Evolutionary conservation across 2,329 filamentous ascomycete species (phyloP).

Genomic region (Plectosphaerella cucumerina): DNA sequence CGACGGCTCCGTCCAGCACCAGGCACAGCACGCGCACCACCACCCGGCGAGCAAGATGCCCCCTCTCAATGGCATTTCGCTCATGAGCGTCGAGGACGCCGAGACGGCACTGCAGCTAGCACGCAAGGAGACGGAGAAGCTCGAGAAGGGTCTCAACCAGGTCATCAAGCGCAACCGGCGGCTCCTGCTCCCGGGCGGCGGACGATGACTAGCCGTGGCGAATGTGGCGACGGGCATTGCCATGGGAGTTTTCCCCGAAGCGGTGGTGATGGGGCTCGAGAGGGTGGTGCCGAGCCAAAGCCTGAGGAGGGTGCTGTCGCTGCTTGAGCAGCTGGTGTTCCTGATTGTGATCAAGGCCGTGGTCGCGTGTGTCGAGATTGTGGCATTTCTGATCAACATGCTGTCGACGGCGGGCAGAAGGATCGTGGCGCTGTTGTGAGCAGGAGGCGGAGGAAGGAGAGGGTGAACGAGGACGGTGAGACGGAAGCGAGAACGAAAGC

Average conservation of each 20-base stretch:
- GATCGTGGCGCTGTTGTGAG: not conserved
- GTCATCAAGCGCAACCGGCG: slow-evolving; percentile 57
- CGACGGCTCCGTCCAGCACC: slow-evolving; percentile 1
- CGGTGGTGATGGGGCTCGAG: not conserved
- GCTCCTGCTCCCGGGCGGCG: slow-evolving; percentile 32
- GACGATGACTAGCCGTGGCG: slow-evolving; percentile 13
- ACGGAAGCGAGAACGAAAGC: too few species aligned
- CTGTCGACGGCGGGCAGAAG: not conserved
- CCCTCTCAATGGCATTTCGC: slow-evolving; percentile 43
- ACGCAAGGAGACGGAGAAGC: slow-evolving; percentile 55
- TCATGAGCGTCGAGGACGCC: slow-evolving; percentile 60
- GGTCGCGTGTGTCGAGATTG: not conserved
- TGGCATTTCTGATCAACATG: not conserved
- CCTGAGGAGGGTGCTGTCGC: not conserved
- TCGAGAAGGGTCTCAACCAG: slow-evolving; percentile 58
- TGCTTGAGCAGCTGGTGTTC: not conserved
- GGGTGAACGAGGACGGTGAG: not conserved
- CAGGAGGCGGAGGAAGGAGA: not conserved
- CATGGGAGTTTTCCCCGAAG: not conserved
- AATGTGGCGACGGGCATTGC: not conserved
- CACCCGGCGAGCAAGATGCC: slow-evolving; percentile 8
- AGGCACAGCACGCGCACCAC: slow-evolving; percentile 1
- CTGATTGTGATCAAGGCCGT: not conserved
- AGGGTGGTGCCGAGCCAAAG: not conserved
- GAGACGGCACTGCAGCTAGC: slow-evolving; percentile 50